These are phyloP conservation scores for Polyplosphaeria fusca DNA, from an alignment of 495 filamentous ascomycete species.

Conservation along the genomic window DNA sequence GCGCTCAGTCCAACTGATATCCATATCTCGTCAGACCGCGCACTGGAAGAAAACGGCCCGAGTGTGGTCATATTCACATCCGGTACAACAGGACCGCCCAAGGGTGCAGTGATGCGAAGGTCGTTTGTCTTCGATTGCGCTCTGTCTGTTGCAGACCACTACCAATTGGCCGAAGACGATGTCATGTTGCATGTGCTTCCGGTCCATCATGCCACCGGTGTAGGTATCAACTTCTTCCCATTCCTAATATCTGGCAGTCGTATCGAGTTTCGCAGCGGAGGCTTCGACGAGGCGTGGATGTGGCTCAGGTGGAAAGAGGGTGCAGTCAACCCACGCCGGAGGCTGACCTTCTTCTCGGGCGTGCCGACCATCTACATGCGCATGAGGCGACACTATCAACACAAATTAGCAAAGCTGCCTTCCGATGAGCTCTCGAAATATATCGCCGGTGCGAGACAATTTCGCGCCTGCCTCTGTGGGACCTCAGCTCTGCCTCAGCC, in stretches of 20 bases:
- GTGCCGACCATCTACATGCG: conserved; percentile 55
- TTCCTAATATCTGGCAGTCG: conserved; percentile 45
- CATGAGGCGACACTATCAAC: conserved; percentile 49
- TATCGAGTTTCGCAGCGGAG: conserved; percentile 49
- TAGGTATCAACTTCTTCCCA: conserved; percentile 49
- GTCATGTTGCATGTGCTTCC: conserved; percentile 46
- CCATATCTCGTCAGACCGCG: conserved; percentile 35
- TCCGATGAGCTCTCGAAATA: conserved; percentile 38
- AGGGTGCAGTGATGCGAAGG: conserved; percentile 43
- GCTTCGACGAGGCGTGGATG: conserved; percentile 49
- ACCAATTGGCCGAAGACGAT: conserved; percentile 34
- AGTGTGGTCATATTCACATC: conserved; percentile 45
- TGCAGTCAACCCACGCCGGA: conserved; percentile 29
- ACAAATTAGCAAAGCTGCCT: conserved; percentile 21
- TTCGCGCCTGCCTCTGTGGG: conserved; percentile 48
- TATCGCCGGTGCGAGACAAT: conserved; percentile 41
- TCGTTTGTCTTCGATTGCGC: conserved; percentile 38
- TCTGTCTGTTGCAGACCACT: conserved; percentile 40
- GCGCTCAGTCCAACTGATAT: conserved; percentile 27
- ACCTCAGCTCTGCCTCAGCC: conserved; percentile 49
- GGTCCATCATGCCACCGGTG: conserved; percentile 50
- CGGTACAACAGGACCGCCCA: conserved; percentile 44
- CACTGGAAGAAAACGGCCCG: conserved; percentile 38
- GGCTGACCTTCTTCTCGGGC: conserved; percentile 48
- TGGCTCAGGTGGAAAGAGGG: conserved; percentile 50